Evolutionary conservation across 2,329 filamentous ascomycete genomes (phyloP), one percentile per base, ranked within the genome.

Genomic region (Fusarium sulawesiense): DNA sequence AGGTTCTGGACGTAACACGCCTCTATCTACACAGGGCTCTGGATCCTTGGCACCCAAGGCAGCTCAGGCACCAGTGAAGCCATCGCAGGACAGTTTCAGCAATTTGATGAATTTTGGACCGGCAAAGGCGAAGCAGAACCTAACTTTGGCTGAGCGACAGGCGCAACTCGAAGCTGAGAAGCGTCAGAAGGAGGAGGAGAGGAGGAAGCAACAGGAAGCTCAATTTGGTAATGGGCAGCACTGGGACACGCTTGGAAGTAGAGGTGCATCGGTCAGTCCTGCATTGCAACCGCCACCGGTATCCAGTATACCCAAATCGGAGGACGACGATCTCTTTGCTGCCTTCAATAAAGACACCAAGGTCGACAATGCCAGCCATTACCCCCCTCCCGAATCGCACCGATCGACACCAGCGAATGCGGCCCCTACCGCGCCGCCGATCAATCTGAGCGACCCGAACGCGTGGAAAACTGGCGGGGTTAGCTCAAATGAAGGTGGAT

Each of bases 81-180:
- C 89, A 37, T 80, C 87, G 8, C 81, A 86, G 48, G 93, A 96
- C 77, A 93, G 91, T 82, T 96, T 96, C 81, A 92, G 92, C 75
- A 92, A 90, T 74, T 83, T 96, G 54, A 84, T 94, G 66, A 89
- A 86, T 71, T 89, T 91, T 74, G 79, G 78, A 18, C 72, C 78
- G 8, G 82, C 86, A 53, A 90, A 90, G 78, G 80, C 82, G 56
- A 87, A 86, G 30, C 91, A 89, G 78, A 96, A 92, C 69, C 83
- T 98, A 18, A 91, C 89, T 66, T 81, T 97, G 71, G 88, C 92
- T 70, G 93, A 97, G 79, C 91, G 93, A 75, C 92, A 93, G 79
- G 87, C 89, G 67, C 88, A 87, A 64, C 79, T 91, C 40, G 86
- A 89, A 69, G 86, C 84, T 6, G 88, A 91, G 79, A 93, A 89